Base-by-base conservation (phyloP, 192 early-diverging fungal species). In the Martensiomyces pterosporus region DNA sequence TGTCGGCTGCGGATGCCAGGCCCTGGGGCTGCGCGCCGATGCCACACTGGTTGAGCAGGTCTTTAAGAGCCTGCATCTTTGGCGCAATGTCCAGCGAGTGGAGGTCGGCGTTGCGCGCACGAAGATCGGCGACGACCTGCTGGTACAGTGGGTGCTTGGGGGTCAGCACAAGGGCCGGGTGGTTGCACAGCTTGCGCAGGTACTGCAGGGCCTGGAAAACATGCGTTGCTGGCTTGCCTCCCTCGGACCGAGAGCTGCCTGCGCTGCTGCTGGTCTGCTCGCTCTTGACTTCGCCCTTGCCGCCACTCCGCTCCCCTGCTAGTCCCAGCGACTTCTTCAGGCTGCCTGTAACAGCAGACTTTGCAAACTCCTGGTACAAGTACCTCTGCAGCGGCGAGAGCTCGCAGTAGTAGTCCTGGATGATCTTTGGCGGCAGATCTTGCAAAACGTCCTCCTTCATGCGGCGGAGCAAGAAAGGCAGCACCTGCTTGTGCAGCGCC, bases 361-460 rank as follows among this genome's bases (percentile, higher is more conserved):
- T 81, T 1, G 88, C 80, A 77, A 97, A 96, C 60, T 94, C 90
- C 45, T 97, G 90, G 64, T 99, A 99, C 21, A 99, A 68, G 53
- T 82, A 73, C 56, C 84, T 86, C 63, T 97, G 97, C 34, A 97
- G 39, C 25, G 91, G 89, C 44, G 84, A 85, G 13, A 97, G 73
- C 55, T 97, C 97, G 58, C 95, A 96, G 67, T 99, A 94, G 66
- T 97, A 94, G 67, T 97, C 94, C 81, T 97, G 94, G 56, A 97
- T 97, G 51, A 99, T 99, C 77, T 99, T 99, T 33, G 97, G 94
- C 43, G 97, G 97, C 52, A 99, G 67, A 58, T 97, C 94, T 50
- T 90, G 77, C 46, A 97, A 64, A 9, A 99, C 97, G 59, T 99
- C 93, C 70, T 97, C 93, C 65, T 99, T 99, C 81, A 99, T 82